Conservation (phyloP, 169 alveolate species). For the Cryptosporidium tyzzeri region DNA sequence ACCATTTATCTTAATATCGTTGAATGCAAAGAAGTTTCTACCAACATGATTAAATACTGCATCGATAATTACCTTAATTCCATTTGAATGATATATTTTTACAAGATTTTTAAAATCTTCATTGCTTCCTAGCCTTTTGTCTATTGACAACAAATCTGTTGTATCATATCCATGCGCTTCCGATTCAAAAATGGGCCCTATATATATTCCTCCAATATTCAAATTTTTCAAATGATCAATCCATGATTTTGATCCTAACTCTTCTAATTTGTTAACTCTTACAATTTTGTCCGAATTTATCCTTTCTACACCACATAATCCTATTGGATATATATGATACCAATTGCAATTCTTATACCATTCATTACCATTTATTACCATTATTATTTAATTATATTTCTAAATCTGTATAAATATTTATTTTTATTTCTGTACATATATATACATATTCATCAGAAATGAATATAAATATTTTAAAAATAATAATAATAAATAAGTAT, state of each 20-base stretch:
- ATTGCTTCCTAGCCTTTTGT: constrained; percentile 39
- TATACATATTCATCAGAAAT: neutral
- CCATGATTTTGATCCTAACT: constrained; percentile 27
- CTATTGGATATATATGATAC: constrained; percentile 74
- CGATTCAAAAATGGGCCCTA: constrained; percentile 71
- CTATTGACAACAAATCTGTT: constrained; percentile 41
- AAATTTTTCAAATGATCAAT: constrained; percentile 45
- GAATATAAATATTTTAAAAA: neutral
- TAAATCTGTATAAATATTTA: too few species aligned
- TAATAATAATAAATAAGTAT: neutral
- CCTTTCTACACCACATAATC: constrained; percentile 49
- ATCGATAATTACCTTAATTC: constrained; percentile 50
- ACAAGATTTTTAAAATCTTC: constrained; percentile 43
- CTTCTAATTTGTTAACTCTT: constrained; percentile 31
- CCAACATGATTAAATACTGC: constrained; percentile 74
- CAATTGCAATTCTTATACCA: constrained; percentile 62
- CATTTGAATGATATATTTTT: constrained; percentile 43
- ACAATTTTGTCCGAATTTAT: neutral
- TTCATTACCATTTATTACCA: neutral
- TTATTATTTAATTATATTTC: neutral
- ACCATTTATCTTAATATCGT: constrained; percentile 35
- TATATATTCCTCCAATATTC: constrained; percentile 65
- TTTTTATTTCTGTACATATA: too few species aligned
- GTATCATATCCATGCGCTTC: constrained; percentile 68
- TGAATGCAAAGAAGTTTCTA: constrained; percentile 57